Conservation (phyloP, 768 basidiomycete species). For the Leccinum olivaceopallidum region DNA sequence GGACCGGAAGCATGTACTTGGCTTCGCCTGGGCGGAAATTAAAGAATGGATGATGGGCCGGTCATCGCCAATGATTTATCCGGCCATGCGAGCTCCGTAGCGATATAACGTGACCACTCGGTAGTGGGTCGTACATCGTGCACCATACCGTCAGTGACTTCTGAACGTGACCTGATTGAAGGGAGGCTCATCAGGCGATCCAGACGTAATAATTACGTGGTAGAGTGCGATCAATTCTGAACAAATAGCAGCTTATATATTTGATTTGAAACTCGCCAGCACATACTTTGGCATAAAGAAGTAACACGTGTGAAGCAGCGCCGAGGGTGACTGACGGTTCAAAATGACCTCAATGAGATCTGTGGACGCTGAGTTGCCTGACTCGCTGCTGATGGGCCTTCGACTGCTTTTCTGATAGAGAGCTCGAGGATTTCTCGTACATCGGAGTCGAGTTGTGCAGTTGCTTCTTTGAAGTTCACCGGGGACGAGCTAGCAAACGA, state of each 20-base stretch:
- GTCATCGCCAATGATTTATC: neutral
- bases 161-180: neutral
- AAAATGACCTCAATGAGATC: constrained; percentile 77
- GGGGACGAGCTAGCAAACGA: constrained; percentile 72
- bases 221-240: neutral
- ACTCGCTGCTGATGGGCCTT: constrained; percentile 38
- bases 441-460: constrained; percentile 58
- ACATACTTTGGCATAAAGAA: constrained; percentile 8
- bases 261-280: neutral
- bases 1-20: neutral
- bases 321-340: constrained; percentile 7
- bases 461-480: constrained; percentile 81
- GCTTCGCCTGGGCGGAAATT: neutral
- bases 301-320: neutral
- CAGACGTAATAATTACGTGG: neutral
- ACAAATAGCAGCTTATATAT: neutral
- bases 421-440: constrained; percentile 68
- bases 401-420: constrained; percentile 75
- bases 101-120: neutral
- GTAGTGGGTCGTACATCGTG: neutral
- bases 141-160: neutral
- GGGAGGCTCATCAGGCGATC: neutral
- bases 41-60: neutral
- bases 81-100: neutral
- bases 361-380: constrained; percentile 61